Base-by-base conservation (phyloP, 345 rosid genomes). In the Moricandia arvensis region DNA sequence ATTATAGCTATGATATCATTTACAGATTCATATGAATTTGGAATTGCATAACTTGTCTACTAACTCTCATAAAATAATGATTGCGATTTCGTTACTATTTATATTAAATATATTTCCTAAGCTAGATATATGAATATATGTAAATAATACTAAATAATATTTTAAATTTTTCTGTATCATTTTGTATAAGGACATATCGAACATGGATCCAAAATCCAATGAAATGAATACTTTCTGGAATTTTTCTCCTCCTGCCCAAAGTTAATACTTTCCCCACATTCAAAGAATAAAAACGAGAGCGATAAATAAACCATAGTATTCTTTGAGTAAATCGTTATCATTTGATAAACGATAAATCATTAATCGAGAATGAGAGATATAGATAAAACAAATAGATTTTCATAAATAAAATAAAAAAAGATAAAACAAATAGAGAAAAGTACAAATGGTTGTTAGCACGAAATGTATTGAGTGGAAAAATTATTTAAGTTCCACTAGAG, bases 401-500 rank as follows among this genome's bases (percentile, higher is more conserved):
- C n/a, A n/a, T n/a, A 13, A 53, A n/a, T n/a, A n/a, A n/a, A n/a
- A n/a, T n/a, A n/a, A n/a, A n/a, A n/a, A n/a, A n/a, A n/a, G n/a
- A n/a, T 17, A 17, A 17, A 53, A 17, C 2, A 55, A 26, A 45
- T 30, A 27, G 34, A 18, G 9, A 10, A 63, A 63, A 38, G 33
- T 66, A 49, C 29, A 37, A 15, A 43, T 30, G 34, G 34, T 41
- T 55, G n/a, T 8, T 18, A 17, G 49, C 35, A 74, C 71, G 66
- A 66, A 65, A 74, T 57, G 27, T 16, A 18, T 57, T 41, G 35
- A 65, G 59, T 74, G 66, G 15, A 57, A 41, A 66, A 66, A 30
- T 37, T 64, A 53, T 73, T 38, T 54, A 64, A 53, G 57, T 53
- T 37, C 54, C 65, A 73, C 45, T 55, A 38, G 7, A 38, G 45